Base-by-base conservation (phyloP, 139 green algal genomes). In the Volvox africanus region DNA sequence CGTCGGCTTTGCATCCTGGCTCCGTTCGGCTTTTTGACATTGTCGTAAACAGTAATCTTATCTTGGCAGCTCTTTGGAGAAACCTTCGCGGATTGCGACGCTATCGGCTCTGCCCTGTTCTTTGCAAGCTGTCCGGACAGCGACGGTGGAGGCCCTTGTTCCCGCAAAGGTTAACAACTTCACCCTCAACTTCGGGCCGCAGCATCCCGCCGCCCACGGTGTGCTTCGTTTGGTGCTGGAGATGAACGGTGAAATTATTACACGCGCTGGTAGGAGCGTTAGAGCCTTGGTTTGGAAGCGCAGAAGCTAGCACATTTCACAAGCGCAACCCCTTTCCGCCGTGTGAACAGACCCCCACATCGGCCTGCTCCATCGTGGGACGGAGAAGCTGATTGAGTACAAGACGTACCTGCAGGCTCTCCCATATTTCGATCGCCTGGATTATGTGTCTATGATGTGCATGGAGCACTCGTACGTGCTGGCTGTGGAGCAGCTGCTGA, bases 181-280 rank as follows among this genome's bases (percentile, higher is more conserved):
- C 95, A 99, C 97, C 69, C 95, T 98, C 50, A 99, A 98, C 95
- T 99, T 99, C 95, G 97, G 97, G 81, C 97, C 97, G 30, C 97
- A 99, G 94, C 97, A 99, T 78, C 97, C 97, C 30, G 97, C 97
- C 55, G 97, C 97, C 3, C 97, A 99, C 90, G 97, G 97, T 33
- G 97, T 99, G 92, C 90, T 99, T 67, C 93, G 97, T 44, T 91
- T 99, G 75, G 96, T 99, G 87, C 92, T 99, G 88, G 96, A 98
- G 89, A 98, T 99, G 96, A 95, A 99, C 79, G 97, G 97, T 18
- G 97, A 98, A 86, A 95, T 95, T 30, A 93, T 95, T 80, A 93
- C 85, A 12, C 92, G 92, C 50, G 92, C 92, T 50, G 92, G 92
- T 92, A 65, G 50, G 71, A 36, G 13, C 35, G 65, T 68, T 68